Evolutionary conservation across 2,329 filamentous ascomycete species (phyloP), one percentile per base, ranked within the genome.

Genomic region (Epicoccum nigrum): DNA sequence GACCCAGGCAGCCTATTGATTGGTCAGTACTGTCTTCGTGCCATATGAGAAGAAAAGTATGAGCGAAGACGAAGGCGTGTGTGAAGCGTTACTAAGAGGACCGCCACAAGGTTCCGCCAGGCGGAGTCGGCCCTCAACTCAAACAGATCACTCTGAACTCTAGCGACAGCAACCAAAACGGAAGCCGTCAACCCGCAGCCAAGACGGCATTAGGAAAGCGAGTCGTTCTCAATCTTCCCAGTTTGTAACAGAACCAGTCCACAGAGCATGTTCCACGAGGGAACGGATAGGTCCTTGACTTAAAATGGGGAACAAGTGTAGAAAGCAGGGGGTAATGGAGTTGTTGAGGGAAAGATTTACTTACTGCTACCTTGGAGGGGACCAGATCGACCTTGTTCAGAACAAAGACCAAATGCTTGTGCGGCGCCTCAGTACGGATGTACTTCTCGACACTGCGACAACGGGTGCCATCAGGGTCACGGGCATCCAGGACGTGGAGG

Each of bases 41-140:
- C 51, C 41, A 31, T 53, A 54, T 47, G 38, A 31, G n/a, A 39
- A 31, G n/a, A 50, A 60, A 68, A 64, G 55, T 54, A 4, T 25
- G 4, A 25, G 19, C 12, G 6, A 46, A 62, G 55, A 63, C 59
- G 68, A 65, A 54, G 56, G 64, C 64, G 85, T 92, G 88, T 99
- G 84, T 93, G 92, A 88, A 88, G 89, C 90, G 88, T 90, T 88
- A 97, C 94, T 99, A 99, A 96, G 94, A 97, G 89, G 81, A 83
- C 83, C 84, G 85, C 88, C 86, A 92, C 78, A 46, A 46, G 77
- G 77, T 77, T 78, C 82, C 82, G 70, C 70, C 64, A 72, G 73
- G 83, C 77, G 81, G 84, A 84, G 85, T 83, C 84, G 86, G 85
- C 81, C 81, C 88, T 97, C 94, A 97, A 97, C 94, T 97, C 93